phyloP scores from a whole-genome alignment of 768 basidiomycete species.

The Boletus coccyginus region DNA sequence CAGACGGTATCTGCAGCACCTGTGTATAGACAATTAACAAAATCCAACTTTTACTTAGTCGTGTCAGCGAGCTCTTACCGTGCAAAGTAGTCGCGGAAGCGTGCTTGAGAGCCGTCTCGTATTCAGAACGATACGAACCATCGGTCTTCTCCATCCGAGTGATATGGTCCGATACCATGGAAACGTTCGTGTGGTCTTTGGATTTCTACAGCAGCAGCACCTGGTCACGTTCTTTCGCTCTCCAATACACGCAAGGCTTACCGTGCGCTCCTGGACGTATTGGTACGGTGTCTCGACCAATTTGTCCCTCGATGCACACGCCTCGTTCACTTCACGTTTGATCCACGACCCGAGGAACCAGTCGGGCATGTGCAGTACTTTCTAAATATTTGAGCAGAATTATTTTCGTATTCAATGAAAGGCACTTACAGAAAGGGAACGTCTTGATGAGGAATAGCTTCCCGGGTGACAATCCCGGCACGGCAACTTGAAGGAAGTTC shows the following conservation, averaged over 20 bases:
- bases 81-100: background rate
- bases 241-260: background rate
- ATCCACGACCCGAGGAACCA: constrained; percentile 39
- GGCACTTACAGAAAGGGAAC: background rate
- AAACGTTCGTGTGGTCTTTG: too few species aligned
- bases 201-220: too few species aligned
- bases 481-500: background rate
- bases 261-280: background rate
- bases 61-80: background rate
- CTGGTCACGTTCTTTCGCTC: too few species aligned
- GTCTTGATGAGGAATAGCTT: constrained; percentile 6
- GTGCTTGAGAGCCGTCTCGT: background rate
- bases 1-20: too few species aligned
- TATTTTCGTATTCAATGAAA: too few species aligned
- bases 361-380: constrained; percentile 3
- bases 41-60: too few species aligned
- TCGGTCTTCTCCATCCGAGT: constrained; percentile 13
- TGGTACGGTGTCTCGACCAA: background rate
- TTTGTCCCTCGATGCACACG: background rate
- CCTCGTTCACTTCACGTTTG: constrained; percentile 29
- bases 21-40: too few species aligned
- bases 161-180: background rate
- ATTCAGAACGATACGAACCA: background rate
- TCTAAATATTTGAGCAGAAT: too few species aligned
- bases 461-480: constrained; percentile 6